Conservation (phyloP, 2,329 filamentous ascomycete genomes). For the Colletotrichum theobromicola region DNA sequence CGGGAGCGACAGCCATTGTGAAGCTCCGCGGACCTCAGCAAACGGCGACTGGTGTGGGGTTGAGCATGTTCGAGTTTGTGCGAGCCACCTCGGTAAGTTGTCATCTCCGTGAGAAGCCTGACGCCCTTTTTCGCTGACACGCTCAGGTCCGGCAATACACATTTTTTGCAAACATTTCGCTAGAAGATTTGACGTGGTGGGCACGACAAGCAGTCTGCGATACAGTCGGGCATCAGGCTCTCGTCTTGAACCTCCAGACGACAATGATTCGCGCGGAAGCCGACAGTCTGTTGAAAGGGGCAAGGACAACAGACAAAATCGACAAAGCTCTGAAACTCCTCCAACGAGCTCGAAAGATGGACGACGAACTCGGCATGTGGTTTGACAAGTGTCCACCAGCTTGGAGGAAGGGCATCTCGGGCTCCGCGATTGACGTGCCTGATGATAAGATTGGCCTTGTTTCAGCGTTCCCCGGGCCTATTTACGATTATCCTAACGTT, state of each 20-base stretch:
- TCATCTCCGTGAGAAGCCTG: not conserved
- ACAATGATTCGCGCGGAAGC: conserved; percentile 27
- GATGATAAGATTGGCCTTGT: conserved; percentile 21
- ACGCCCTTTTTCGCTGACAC: not conserved
- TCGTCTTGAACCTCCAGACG: conserved; percentile 28
- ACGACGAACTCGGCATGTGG: conserved; percentile 25
- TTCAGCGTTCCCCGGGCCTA: conserved; percentile 23
- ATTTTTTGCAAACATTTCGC: conserved; percentile 24
- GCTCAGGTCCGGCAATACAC: conserved; percentile 27
- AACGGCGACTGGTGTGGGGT: conserved; percentile 18
- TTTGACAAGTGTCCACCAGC: conserved; percentile 24
- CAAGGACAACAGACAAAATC: conserved; percentile 23
- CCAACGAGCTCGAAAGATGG: conserved; percentile 20
- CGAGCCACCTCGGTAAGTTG: conserved; percentile 25
- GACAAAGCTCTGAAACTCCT: conserved; percentile 26
- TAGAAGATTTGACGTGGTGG: conserved; percentile 28
- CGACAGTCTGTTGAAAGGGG: conserved; percentile 23
- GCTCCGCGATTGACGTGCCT: conserved; percentile 18
- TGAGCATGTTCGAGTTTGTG: conserved; percentile 30
- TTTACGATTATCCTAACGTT: conserved; percentile 26
- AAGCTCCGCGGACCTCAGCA: conserved; percentile 22
- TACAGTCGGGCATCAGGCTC: conserved; percentile 26
- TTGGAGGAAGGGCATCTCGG: conserved; percentile 24
- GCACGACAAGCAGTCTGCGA: conserved; percentile 24
- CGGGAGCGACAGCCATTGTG: conserved; percentile 26